phyloP scores from a whole-genome alignment of 306 rosid genomes.

The Lupinus albus region DNA sequence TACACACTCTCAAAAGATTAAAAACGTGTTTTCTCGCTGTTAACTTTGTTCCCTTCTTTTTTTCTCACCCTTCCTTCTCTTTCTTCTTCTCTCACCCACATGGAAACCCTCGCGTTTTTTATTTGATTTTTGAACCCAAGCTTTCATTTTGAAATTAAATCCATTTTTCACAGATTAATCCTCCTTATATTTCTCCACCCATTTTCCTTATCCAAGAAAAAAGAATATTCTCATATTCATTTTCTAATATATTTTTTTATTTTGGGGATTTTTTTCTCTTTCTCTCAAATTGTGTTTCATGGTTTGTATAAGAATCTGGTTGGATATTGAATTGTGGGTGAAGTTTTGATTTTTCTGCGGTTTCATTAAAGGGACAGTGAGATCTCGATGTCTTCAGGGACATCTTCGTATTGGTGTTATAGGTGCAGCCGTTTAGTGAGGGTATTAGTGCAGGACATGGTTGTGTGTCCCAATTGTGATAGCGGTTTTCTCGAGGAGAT shows the following conservation, averaged over 20 bases:
- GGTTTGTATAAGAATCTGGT: background rate
- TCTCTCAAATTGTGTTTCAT: background rate
- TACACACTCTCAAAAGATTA: conserved; percentile 49
- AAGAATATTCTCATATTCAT: background rate
- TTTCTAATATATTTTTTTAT: background rate
- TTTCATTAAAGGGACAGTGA: background rate
- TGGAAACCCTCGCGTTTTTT: conserved; percentile 18
- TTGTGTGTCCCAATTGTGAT: conserved; percentile 66
- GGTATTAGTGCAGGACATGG: conserved; percentile 41
- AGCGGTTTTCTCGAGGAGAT: conserved; percentile 69
- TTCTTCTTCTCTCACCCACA: background rate
- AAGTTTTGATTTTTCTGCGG: background rate
- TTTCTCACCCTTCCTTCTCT: background rate
- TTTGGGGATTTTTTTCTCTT: too few species aligned
- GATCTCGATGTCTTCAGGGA: conserved; percentile 51
- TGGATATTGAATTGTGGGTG: conserved; percentile 23
- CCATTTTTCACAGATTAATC: background rate
- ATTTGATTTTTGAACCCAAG: background rate
- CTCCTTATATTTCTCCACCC: too few species aligned
- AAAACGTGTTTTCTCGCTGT: conserved; percentile 59
- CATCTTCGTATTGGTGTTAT: conserved; percentile 75
- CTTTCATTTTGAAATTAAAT: background rate
- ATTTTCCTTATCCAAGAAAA: background rate
- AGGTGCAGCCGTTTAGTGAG: conserved; percentile 70
- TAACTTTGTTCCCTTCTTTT: conserved; percentile 27